phyloP scores from a whole-genome alignment of 345 rosid species.

The Conringia planisiliqua region DNA sequence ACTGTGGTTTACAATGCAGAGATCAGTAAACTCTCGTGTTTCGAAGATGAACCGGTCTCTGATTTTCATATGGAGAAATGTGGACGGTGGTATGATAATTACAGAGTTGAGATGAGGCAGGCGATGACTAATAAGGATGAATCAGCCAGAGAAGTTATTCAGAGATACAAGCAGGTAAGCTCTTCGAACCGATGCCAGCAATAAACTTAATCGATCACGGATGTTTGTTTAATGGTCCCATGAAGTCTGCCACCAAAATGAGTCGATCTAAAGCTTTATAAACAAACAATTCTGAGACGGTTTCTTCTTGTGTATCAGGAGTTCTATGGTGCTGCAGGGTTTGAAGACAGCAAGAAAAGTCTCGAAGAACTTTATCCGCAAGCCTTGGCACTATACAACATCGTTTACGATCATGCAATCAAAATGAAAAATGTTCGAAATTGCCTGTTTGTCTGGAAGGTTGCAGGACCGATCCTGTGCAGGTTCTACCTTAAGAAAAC shows the following conservation, averaged over 20 bases:
- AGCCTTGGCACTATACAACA: conserved; percentile 55
- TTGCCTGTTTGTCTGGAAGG: conserved; percentile 61
- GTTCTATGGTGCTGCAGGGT: conserved; percentile 50
- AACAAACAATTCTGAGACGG: background rate
- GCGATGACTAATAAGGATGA: conserved; percentile 32
- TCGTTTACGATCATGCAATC: conserved; percentile 46
- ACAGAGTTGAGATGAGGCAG: conserved; percentile 46
- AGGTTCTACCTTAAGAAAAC: conserved; percentile 21
- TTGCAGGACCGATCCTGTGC: conserved; percentile 66
- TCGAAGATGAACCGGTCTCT: conserved; percentile 29
- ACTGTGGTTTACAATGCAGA: conserved; percentile 33
- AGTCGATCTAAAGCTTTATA: background rate
- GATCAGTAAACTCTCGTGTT: conserved; percentile 50
- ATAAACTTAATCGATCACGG: no score
- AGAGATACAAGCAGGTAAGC: conserved; percentile 56
- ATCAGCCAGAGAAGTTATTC: conserved; percentile 35
- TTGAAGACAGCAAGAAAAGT: conserved; percentile 43
- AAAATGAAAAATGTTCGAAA: background rate
- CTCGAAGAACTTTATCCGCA: conserved; percentile 42
- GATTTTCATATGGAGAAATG: conserved; percentile 29
- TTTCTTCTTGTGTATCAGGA: conserved; percentile 31
- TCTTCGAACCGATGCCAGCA: background rate
- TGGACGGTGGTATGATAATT: conserved; percentile 33
- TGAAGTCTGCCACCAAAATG: background rate
- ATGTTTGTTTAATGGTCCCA: no score